phyloP scores from a whole-genome alignment of 2,329 filamentous ascomycete genomes.

The Aspergillus sojae region DNA sequence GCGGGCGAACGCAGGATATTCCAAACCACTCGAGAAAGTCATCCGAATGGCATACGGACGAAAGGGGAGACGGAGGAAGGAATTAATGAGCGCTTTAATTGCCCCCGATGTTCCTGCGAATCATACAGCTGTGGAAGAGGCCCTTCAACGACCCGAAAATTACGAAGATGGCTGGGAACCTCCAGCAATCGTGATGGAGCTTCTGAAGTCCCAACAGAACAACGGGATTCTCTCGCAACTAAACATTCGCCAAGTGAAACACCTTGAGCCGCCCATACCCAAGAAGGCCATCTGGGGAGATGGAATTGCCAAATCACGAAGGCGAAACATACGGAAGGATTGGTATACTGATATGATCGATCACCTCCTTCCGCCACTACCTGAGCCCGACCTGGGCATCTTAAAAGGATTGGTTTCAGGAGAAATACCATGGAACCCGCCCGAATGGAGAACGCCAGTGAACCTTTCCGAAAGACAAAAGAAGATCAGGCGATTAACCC shows the following conservation, averaged over 20 bases:
- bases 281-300: constrained; percentile 40
- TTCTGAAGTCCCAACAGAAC: constrained; percentile 39
- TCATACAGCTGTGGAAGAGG: constrained; percentile 22
- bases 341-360: constrained; percentile 40
- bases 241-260: constrained; percentile 29
- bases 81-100: constrained; percentile 47
- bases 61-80: constrained; percentile 54
- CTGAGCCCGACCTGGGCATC: constrained; percentile 37
- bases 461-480: background rate
- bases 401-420: constrained; percentile 39
- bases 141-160: constrained; percentile 19
- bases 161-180: constrained; percentile 40
- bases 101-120: constrained; percentile 28
- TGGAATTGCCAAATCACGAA: constrained; percentile 32
- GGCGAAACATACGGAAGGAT: constrained; percentile 37
- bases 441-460: constrained; percentile 28
- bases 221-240: constrained; percentile 29
- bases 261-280: constrained; percentile 34
- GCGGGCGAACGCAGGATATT: constrained; percentile 60
- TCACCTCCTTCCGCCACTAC: constrained; percentile 42
- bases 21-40: constrained; percentile 53
- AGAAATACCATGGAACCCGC: constrained; percentile 32
- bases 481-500: background rate
- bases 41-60: constrained; percentile 61
- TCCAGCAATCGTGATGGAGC: constrained; percentile 31